Base-by-base conservation (phyloP, 805 yeast genomes). In the Scheffersomyces amazonensis region DNA sequence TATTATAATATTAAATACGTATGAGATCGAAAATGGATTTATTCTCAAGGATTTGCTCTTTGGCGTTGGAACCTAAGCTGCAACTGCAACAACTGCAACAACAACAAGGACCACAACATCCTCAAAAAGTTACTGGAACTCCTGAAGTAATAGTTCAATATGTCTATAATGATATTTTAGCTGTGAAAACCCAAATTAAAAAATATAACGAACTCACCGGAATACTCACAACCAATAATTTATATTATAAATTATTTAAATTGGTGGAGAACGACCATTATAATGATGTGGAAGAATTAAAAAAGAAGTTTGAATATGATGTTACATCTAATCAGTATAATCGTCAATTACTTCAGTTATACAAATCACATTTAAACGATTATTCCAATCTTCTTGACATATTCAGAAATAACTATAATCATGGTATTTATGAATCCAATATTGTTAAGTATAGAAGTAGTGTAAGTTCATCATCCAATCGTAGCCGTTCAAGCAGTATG, bases 351-450 rank as follows among this genome's bases (percentile, higher is more conserved):
- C 34, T 52, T 5, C 39, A 34, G n/a, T 29, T 47, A 5, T 52
- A 55, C 44, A 56, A 51, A 29, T 18, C 18, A 9, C 48, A 49
- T 7, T 37, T 58, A 12, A 28, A 35, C 5, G 64, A 58, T 24
- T 50, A 44, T 31, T 46, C 45, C 15, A 48, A 52, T 27, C 46
- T 58, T 15, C 33, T 53, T 5, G 49, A 44, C 7, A 42, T 56
- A 23, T 31, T 58, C 28, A 42, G 50, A 30, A 53, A 56, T 39
- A 56, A 50, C 39, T 50, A 58, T 38, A 52, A 50, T 33, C 55
- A 55, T 22, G 53, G 53, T 8, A 35, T 57, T n/a, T 48, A 48
- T 35, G 49, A 53, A 19, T 39, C 39, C 3, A 41, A 44, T 15
- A 36, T 43, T 3, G 24, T 44, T 2, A 37, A 46, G n/a, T 32